These are phyloP conservation scores for Suillus placidus DNA, from an alignment of 768 basidiomycete species.

Conservation along the genomic window DNA sequence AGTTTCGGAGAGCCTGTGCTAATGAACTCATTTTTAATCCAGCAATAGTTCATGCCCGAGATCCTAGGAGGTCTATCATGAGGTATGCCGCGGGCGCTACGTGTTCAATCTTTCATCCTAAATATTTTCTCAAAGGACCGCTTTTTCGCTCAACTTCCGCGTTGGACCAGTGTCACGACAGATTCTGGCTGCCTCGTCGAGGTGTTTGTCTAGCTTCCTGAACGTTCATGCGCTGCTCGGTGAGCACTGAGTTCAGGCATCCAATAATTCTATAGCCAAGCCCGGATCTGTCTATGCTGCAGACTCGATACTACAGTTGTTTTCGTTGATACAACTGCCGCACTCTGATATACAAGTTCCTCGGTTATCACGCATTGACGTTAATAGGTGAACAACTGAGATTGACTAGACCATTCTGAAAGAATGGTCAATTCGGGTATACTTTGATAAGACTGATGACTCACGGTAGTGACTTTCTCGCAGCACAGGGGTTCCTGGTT, in stretches of 20 bases:
- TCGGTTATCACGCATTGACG: conserved; percentile 12
- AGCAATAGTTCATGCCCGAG: background rate
- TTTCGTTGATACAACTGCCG: background rate
- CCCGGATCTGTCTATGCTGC: background rate
- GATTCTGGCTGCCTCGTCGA: background rate
- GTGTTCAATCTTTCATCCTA: background rate
- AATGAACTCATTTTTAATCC: background rate
- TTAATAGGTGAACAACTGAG: conserved; percentile 26
- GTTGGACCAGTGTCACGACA: background rate
- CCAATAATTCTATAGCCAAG: background rate
- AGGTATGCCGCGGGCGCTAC: background rate
- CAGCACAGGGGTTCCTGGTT: conserved; percentile 41
- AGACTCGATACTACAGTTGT: background rate
- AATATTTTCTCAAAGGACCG: background rate
- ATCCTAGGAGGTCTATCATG: background rate
- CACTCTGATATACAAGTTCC: background rate
- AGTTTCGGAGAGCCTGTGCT: background rate
- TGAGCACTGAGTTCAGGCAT: background rate
- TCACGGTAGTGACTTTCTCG: conserved; percentile 39
- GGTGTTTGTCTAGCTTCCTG: background rate
- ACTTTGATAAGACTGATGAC: conserved; percentile 11
- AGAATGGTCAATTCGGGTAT: background rate
- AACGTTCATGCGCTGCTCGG: background rate
- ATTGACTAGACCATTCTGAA: conserved; percentile 20
- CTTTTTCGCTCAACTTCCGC: background rate